Base-by-base conservation (phyloP, 2,329 filamentous ascomycete species). In the Podosphaera fusca region DNA sequence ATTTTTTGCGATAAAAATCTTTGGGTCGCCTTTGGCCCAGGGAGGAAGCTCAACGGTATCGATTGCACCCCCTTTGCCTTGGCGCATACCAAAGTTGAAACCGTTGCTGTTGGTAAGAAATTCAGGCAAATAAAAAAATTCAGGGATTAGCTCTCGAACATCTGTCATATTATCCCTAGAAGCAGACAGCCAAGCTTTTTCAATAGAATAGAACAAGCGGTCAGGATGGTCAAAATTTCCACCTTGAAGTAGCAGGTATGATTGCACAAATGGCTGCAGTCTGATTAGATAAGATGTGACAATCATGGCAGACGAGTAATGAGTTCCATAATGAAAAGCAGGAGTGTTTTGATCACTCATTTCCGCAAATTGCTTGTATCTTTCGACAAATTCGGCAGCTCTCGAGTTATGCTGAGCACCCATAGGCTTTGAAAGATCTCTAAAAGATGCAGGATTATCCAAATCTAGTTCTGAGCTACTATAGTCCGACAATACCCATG, bases 221-320 rank as follows among this genome's bases (percentile, higher is more conserved):
- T 98, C 94, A 1, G 92, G 87, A 66, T 98, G 90, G 66, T 98
- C 92, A 66, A 96, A 98, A 45, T 79, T 87, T 4, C 90, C 90
- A n/a, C 92, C 92, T 69, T 98, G 92, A 1, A 98, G 77, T 7
- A 96, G 74, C 29, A 96, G 79, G 66, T 94, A 96, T 0, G 92
- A 95, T 63, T 96, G 87, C 31, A 95, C 90, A 67, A 96, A 98
- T 0, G 92, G 92, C 55, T 95, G 90, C 14, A 98, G 75, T 21
- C 92, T 84, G 64, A 98, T 95, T 46, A 98, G 76, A 65, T 95
- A 98, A 0, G 89, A 95, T 10, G 88, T 88, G 5, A 98, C 92
- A 59, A 95, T 95, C 92, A 96, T 98, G 6, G 92, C 92, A 1
- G 92, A 96, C 1, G 92, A 96, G 69, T 98, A 98, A 68, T 98